Percentiles rank a stretch among this genome's conserved stretches.
phyloP scores from a whole-genome alignment of 2,329 filamentous ascomycete genomes.

The Tolypocladium sp. region DNA sequence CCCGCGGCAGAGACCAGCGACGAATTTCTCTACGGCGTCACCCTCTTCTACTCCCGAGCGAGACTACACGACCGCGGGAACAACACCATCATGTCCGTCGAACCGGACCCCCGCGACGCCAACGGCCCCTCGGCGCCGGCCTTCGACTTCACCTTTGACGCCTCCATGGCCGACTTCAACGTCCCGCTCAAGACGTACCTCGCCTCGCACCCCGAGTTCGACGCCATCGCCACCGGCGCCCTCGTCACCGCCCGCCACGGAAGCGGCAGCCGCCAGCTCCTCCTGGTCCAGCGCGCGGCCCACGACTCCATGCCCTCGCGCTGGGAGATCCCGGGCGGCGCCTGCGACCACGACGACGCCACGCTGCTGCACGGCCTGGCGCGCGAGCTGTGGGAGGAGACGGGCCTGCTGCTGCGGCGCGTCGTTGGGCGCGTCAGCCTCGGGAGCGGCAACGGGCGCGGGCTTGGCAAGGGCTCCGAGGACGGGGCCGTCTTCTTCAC shows the following conservation, averaged over 20 bases:
- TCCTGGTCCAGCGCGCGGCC: conserved; percentile 26
- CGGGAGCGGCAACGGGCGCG: neutral
- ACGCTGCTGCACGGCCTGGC: conserved; percentile 26
- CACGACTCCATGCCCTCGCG: conserved; percentile 25
- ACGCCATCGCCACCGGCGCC: conserved; percentile 14
- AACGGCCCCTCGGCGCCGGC: neutral
- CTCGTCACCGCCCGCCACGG: conserved; percentile 14
- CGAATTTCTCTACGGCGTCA: neutral
- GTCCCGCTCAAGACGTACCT: neutral
- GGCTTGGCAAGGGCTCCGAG: neutral
- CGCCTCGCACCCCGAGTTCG: conserved; percentile 1
- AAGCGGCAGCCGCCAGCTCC: conserved; percentile 1
- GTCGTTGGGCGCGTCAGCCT: conserved; percentile 9
- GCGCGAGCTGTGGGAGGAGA: conserved; percentile 34
- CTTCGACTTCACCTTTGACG: conserved; percentile 3
- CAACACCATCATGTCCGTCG: neutral
- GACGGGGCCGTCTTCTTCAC: neutral
- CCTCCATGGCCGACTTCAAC: conserved; percentile 1
- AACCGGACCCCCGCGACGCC: neutral
- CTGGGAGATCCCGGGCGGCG: conserved; percentile 36
- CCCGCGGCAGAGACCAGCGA: neutral
- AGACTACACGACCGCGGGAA: neutral
- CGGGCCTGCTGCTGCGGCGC: conserved; percentile 19
- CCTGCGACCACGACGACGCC: conserved; percentile 24
- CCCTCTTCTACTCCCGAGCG: neutral